phyloP scores from a whole-genome alignment of 177 flowering plant genomes.

The Telopea speciosissima region DNA sequence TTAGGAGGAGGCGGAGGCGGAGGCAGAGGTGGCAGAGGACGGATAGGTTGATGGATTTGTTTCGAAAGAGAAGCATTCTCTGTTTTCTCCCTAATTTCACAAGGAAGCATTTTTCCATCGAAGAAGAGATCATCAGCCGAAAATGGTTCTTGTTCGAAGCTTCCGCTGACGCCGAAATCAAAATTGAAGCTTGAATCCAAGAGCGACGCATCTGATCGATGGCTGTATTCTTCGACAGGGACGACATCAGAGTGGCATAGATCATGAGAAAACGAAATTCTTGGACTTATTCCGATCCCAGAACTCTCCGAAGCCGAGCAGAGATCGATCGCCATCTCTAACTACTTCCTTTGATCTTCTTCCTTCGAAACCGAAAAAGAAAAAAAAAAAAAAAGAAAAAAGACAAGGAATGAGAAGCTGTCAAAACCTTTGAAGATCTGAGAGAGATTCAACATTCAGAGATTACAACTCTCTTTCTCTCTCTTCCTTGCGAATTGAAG shows the following conservation, averaged over 20 bases:
- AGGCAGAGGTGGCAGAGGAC: neutral
- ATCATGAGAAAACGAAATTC: slow-evolving; percentile 81
- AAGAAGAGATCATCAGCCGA: slow-evolving; percentile 83
- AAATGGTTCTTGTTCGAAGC: slow-evolving; percentile 31
- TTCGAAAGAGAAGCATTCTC: neutral
- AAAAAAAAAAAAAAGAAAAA: too few relatives aligned
- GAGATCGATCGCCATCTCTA: slow-evolving; percentile 57
- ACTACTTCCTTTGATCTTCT: neutral
- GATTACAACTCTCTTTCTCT: neutral
- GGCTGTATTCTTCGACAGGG: slow-evolving; percentile 18
- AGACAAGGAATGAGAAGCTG: neutral
- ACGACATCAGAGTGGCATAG: slow-evolving; percentile 31
- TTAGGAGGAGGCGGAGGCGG: slow-evolving; percentile 1
- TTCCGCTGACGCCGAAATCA: slow-evolving; percentile 50
- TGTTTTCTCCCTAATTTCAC: slow-evolving; percentile 25
- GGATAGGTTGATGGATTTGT: neutral
- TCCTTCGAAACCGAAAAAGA: too few relatives aligned
- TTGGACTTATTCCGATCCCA: slow-evolving; percentile 48
- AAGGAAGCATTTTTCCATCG: slow-evolving; percentile 69
- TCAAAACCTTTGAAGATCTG: neutral
- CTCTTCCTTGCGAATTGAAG: neutral
- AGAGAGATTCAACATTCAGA: neutral
- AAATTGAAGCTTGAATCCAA: slow-evolving; percentile 30
- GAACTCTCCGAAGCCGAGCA: slow-evolving; percentile 41
- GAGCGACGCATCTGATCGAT: slow-evolving; percentile 29